A percentile compares a stretch with the other conserved stretches of the same genome.
These are phyloP conservation scores for Populus hybrid DNA, from an alignment of 441 rosid species.

Conservation along the genomic window DNA sequence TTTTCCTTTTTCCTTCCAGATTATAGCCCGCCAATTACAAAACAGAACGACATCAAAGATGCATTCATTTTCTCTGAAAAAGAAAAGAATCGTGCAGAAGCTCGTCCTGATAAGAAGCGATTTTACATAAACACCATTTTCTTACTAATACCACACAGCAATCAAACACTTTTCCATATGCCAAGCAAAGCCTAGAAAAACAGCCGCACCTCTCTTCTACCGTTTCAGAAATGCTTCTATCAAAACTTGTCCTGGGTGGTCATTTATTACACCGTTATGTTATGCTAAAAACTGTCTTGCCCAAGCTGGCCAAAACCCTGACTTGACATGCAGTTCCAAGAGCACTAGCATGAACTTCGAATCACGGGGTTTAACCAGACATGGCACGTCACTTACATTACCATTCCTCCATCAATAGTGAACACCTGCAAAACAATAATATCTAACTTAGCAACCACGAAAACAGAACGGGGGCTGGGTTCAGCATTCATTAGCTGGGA, in stretches of 20 bases:
- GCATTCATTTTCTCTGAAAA: too few species aligned
- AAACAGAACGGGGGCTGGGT: not conserved
- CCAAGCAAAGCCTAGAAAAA: constrained; percentile 3
- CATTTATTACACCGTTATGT: constrained; percentile 2
- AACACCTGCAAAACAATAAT: constrained; percentile 48
- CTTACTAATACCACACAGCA: not conserved
- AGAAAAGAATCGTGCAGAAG: too few species aligned
- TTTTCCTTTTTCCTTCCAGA: too few species aligned
- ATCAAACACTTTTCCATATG: not conserved
- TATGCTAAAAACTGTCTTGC: constrained; percentile 13
- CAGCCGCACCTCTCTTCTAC: not conserved
- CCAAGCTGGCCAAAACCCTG: not conserved
- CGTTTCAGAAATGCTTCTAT: constrained; percentile 15
- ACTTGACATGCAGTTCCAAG: not conserved
- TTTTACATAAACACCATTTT: not conserved
- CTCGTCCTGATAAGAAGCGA: not conserved
- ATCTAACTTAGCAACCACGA: constrained; percentile 2
- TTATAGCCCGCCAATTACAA: too few species aligned
- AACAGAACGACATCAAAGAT: too few species aligned
- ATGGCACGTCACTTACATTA: constrained; percentile 39
- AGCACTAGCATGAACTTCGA: not conserved
- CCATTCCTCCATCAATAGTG: constrained; percentile 95
- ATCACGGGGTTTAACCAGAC: not conserved
- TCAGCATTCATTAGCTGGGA: not conserved
- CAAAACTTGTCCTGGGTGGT: constrained; percentile 4